A percentile compares a stretch with the other conserved stretches of the same genome.
Evolutionary conservation across 192 early-diverging fungal genomes (phyloP).

Genomic region (Coemansia sp.): DNA sequence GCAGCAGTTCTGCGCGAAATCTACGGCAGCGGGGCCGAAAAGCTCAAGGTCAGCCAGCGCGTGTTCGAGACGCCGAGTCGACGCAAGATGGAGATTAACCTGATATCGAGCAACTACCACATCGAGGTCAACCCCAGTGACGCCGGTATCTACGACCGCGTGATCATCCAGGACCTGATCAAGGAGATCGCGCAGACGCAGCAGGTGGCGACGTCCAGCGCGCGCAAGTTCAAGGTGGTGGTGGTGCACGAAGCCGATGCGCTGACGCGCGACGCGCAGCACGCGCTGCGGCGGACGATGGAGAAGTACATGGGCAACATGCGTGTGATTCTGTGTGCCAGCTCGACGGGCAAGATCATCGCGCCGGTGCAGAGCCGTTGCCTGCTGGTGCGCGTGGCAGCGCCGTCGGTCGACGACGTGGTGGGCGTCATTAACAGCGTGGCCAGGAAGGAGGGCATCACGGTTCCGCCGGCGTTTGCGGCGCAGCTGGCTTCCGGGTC

Average conservation of each 20-base stretch:
- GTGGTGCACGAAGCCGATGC: constrained; percentile 93
- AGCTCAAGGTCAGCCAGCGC: constrained; percentile 90
- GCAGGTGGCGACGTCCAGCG: constrained; percentile 79
- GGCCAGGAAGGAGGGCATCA: constrained; percentile 78
- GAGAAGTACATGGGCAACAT: constrained; percentile 97
- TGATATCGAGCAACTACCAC: constrained; percentile 94
- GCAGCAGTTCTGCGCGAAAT: constrained; percentile 82
- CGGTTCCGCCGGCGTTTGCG: constrained; percentile 65
- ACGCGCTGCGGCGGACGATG: constrained; percentile 97
- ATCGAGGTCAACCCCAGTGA: constrained; percentile 97
- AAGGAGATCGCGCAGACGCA: constrained; percentile 97
- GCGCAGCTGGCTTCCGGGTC: constrained; percentile 67
- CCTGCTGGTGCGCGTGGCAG: constrained; percentile 81
- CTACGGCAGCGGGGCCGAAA: constrained; percentile 88
- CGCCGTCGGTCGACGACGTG: constrained; percentile 80
- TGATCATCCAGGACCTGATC: constrained; percentile 92
- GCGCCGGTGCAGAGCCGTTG: constrained; percentile 91
- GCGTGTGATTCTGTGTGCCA: constrained; percentile 91
- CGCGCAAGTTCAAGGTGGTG: constrained; percentile 90
- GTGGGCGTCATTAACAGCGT: constrained; percentile 67
- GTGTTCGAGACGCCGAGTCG: constrained; percentile 82
- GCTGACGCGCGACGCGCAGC: constrained; percentile 89
- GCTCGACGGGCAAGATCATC: constrained; percentile 89
- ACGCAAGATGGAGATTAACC: constrained; percentile 82
- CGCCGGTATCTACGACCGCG: constrained; percentile 91